Base-by-base conservation (phyloP, 176 grass and related monocot species). In the Panicum miliaceum region DNA sequence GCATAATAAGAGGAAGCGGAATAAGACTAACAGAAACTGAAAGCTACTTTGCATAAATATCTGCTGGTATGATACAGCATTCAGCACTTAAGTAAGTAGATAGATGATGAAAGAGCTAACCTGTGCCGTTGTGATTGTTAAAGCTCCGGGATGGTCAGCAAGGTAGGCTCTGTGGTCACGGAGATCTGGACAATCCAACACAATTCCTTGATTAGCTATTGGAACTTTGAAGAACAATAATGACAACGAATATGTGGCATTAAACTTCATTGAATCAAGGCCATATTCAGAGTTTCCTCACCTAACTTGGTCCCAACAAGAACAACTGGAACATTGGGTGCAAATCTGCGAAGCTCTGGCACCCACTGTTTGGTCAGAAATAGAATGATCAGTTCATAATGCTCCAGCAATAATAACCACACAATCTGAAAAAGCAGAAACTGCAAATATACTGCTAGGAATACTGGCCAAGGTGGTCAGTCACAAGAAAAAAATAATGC, bases 231-330 rank as follows among this genome's bases (percentile, higher is more conserved):
- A 26, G 68, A 71, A 64, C 35, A 71, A 68, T 29, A 22, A 56
- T 52, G 48, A 35, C 1, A n/a, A 78, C 2, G 11, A 79, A 61
- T 40, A 4, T 16, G 12, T 22, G 12, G 27, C 25, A n/a, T 23
- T 62, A 23, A 71, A 43, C 6, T 69, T 37, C 19, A 52, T 15
- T 11, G 12, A 85, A 68, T 75, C 14, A 74, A 29, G 11, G 67
- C n/a, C 23, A 4, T 2, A 35, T 50, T 29, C 51, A 4, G 52
- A 42, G 45, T 34, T 12, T 76, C 2, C 82, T 40, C 72, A 97
- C 95, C 95, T 89, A 94, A 83, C 85, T 97, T 97, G 50, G 95
- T 97, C 47, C 95, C 95, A 59, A 94, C 95, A 7, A 97, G 90
- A 89, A 94, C 75, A 67, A 97, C 81, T 26, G 95, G 92, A 73